These are phyloP conservation scores for Termitomyces titanicus DNA, from an alignment of 768 basidiomycete genomes.

Conservation along the genomic window DNA sequence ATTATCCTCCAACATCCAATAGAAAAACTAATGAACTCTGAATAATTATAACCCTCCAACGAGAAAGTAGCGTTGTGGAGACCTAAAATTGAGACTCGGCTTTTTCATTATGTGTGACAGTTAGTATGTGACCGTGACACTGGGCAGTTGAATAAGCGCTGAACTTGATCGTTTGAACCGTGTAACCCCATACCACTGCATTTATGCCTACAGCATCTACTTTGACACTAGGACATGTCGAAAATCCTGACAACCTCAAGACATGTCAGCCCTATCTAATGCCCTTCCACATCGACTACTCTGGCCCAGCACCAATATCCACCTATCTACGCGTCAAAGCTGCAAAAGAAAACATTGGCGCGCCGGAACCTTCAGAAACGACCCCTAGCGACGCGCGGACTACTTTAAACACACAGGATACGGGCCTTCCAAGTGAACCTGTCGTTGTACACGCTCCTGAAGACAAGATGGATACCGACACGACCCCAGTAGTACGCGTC, in stretches of 20 bases:
- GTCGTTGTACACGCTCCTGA: background rate
- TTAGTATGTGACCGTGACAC: background rate
- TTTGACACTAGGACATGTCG: conserved; percentile 1
- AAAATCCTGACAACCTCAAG: conserved; percentile 3
- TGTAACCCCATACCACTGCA: too few relatives aligned
- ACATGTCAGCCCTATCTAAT: conserved; percentile 64
- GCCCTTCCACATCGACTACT: conserved; percentile 77
- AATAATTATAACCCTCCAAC: too few relatives aligned
- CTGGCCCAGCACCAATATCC: conserved; percentile 69
- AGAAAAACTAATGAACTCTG: too few relatives aligned
- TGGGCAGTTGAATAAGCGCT: background rate
- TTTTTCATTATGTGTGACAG: background rate
- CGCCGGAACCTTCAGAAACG: conserved; percentile 14
- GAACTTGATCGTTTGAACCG: too few relatives aligned
- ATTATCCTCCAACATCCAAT: background rate
- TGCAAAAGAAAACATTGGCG: conserved; percentile 27
- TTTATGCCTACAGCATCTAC: conserved; percentile 7
- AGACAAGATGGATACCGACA: background rate
- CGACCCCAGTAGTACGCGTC: too few relatives aligned
- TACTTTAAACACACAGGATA: background rate
- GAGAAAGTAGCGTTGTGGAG: background rate
- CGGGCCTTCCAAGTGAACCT: background rate
- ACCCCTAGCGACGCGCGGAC: conserved; percentile 3
- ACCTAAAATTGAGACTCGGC: background rate
- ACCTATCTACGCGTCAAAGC: conserved; percentile 66